Conservation (phyloP, 306 rosid genomes). For the Inga laurina region DNA sequence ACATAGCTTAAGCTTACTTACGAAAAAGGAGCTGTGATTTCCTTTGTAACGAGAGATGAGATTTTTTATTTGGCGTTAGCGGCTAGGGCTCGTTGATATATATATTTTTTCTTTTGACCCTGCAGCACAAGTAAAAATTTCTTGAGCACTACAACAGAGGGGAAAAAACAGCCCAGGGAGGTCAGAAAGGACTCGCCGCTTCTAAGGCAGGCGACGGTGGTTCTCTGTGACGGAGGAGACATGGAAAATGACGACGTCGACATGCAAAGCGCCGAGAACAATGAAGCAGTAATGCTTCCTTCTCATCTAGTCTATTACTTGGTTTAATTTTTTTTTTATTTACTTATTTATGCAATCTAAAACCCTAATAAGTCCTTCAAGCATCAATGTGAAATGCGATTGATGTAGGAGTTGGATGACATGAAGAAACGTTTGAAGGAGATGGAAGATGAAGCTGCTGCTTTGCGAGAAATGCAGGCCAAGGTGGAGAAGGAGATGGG, state of each 20-base stretch:
- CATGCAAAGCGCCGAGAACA: conserved; percentile 48
- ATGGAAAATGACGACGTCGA: conserved; percentile 62
- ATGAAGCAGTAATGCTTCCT: conserved; percentile 40
- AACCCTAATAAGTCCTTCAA: conserved; percentile 37
- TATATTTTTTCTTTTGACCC: too few species aligned
- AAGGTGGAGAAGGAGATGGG: conserved; percentile 71
- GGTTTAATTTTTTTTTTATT: neutral
- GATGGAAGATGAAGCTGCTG: conserved; percentile 76
- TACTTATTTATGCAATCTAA: neutral
- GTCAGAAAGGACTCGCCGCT: conserved; percentile 5
- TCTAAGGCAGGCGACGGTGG: conserved; percentile 25
- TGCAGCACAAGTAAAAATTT: neutral
- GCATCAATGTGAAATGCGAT: neutral
- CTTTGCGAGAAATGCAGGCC: conserved; percentile 77
- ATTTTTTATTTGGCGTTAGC: neutral
- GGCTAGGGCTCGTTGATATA: neutral
- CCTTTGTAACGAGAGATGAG: too few species aligned
- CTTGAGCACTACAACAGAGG: neutral
- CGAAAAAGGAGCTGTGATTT: too few species aligned
- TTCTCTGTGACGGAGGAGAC: conserved; percentile 12
- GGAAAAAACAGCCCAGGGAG: neutral
- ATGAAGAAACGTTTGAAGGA: conserved; percentile 74
- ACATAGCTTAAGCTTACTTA: too few species aligned
- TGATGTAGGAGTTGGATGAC: conserved; percentile 57
- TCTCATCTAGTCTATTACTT: neutral